phyloP scores from a whole-genome alignment of 192 early-diverging fungal genomes.

The Lunasporangiospora selenospora region DNA sequence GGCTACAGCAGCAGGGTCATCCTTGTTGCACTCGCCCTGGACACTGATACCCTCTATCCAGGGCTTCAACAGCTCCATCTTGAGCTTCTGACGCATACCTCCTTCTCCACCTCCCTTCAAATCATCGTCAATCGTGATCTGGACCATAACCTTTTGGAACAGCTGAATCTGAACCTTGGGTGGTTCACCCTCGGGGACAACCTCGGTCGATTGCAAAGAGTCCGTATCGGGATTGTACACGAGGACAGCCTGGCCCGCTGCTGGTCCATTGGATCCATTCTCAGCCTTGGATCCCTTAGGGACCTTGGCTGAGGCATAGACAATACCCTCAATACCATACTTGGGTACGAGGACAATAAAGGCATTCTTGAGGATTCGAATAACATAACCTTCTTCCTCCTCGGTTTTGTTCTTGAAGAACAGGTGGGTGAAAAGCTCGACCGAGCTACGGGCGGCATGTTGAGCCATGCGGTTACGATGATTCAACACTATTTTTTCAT shows the following conservation, averaged over 20 bases:
- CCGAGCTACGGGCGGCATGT: slow-evolving; percentile 90
- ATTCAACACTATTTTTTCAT: slow-evolving; percentile 69
- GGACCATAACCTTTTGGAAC: slow-evolving; percentile 84
- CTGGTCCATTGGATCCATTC: slow-evolving; percentile 8
- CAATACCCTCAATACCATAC: slow-evolving; percentile 93
- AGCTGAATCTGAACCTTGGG: slow-evolving; percentile 65
- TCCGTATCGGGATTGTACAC: slow-evolving; percentile 54
- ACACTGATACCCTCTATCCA: slow-evolving; percentile 61
- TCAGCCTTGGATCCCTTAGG: slow-evolving; percentile 19
- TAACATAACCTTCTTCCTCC: slow-evolving; percentile 88
- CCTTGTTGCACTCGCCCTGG: slow-evolving; percentile 35
- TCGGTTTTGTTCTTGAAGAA: slow-evolving; percentile 96
- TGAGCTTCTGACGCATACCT: slow-evolving; percentile 69
- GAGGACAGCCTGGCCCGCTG: slow-evolving; percentile 27
- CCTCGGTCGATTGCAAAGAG: slow-evolving; percentile 35
- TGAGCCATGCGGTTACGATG: slow-evolving; percentile 96
- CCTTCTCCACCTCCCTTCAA: slow-evolving; percentile 54
- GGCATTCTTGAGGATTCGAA: slow-evolving; percentile 93
- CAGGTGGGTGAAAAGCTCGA: slow-evolving; percentile 95
- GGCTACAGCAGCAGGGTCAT: slow-evolving; percentile 19
- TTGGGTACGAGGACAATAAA: slow-evolving; percentile 90
- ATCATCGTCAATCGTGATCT: slow-evolving; percentile 66
- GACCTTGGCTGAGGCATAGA: slow-evolving; percentile 66
- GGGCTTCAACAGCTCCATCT: slow-evolving; percentile 62
- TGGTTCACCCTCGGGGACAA: slow-evolving; percentile 34